These are phyloP conservation scores for Rubroboletus satanas DNA, from an alignment of 768 basidiomycete genomes.

Conservation along the genomic window DNA sequence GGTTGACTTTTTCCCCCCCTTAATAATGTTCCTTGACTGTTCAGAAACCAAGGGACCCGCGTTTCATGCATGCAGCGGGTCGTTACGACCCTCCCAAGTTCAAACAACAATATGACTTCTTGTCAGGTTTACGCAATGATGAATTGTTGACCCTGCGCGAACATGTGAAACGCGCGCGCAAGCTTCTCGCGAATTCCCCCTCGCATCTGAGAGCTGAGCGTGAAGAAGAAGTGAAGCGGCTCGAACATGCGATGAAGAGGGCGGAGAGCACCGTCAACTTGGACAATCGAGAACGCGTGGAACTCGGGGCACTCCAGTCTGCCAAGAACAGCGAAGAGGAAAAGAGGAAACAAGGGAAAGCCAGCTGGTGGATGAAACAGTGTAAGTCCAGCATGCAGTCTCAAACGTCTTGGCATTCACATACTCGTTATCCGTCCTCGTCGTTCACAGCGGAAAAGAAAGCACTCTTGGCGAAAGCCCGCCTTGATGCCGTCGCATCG, in stretches of 20 bases:
- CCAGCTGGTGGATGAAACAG: slow-evolving; percentile 81
- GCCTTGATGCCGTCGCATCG: slow-evolving; percentile 73
- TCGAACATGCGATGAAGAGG: slow-evolving; percentile 73
- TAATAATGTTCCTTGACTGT: background rate
- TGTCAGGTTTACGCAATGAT: slow-evolving; percentile 56
- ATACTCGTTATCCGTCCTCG: background rate
- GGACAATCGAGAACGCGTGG: slow-evolving; percentile 64
- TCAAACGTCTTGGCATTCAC: background rate
- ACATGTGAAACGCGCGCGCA: slow-evolving; percentile 64
- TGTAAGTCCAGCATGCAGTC: slow-evolving; percentile 42
- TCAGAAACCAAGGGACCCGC: slow-evolving; percentile 81
- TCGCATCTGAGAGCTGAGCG: slow-evolving; percentile 55
- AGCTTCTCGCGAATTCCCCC: slow-evolving; percentile 58
- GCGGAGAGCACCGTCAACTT: slow-evolving; percentile 74
- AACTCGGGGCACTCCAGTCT: slow-evolving; percentile 57
- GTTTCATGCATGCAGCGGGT: slow-evolving; percentile 75
- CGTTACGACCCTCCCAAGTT: slow-evolving; percentile 63
- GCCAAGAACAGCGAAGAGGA: slow-evolving; percentile 46
- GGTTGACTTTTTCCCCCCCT: background rate
- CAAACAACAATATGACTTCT: slow-evolving; percentile 68
- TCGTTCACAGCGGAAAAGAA: slow-evolving; percentile 66
- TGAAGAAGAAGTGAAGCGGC: slow-evolving; percentile 60
- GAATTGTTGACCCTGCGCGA: slow-evolving; percentile 67
- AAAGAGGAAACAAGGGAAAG: slow-evolving; percentile 74
- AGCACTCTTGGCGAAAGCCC: slow-evolving; percentile 64